Evolutionary conservation across 805 yeast genomes (phyloP), one percentile per base, ranked within the genome.

Genomic region (Saccharomycopsis schoenii): DNA sequence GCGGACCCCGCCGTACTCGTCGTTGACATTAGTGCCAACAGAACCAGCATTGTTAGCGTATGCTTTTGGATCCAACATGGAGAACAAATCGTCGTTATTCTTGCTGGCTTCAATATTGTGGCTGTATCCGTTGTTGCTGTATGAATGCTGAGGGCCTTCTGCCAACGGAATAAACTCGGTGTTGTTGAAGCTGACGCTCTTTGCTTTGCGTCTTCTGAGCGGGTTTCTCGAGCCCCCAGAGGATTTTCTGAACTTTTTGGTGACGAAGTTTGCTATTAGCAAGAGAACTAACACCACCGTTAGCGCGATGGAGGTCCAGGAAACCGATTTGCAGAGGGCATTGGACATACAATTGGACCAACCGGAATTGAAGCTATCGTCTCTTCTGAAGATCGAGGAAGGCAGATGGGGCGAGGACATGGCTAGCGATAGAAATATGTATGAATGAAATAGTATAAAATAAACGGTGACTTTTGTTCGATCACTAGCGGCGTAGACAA

Each of bases 331-430:
- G 34, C 52, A 47, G 9, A 47, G 52, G 14, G 34, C 34, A 12
- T 47, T 47, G 52, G 52, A 47, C 52, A 47, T 47, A n/a, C 52
- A 47, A 24, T 47, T 47, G 25, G 52, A 9, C 52, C 52, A 47
- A 14, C 52, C 52, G 9, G 34, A 4, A 24, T 47, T 47, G 6
- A 24, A 47, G 12, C n/a, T 24, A 10, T 47, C 52, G 21, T 47
- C 12, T 24, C 52, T 47, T 47, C 12, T 47, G 25, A 47, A 47
- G 5, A 19, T 11, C 36, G 41, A 37, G 41, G 41, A 37, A 37
- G 41, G 4, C 41, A 9, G 34, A 29, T 29, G 34, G 6, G 34
- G 34, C 3, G 6, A 29, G 6, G 34, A 29, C 34, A 29, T 29
- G 34, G 34, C 34, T 29, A 6, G 6, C 3, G 34, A 29, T 29